phyloP scores from a whole-genome alignment of 2,329 filamentous ascomycete genomes.

The Teratosphaeria pseudoeucalypti region DNA sequence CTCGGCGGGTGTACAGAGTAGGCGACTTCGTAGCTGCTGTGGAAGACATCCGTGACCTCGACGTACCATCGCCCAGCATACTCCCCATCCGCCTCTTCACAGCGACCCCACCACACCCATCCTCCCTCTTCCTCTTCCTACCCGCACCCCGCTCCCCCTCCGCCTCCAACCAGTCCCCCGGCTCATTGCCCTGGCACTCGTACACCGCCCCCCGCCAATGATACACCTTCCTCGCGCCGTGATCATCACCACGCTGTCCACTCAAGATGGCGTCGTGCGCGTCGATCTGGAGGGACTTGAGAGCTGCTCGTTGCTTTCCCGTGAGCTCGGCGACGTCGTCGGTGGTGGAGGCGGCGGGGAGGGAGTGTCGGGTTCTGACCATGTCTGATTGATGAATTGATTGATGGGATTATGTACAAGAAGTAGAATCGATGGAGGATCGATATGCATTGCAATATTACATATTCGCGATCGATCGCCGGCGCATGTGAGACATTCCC shows the following conservation, averaged over 20 bases:
- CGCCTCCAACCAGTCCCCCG: constrained; percentile 2
- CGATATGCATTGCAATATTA: background rate
- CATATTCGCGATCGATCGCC: background rate
- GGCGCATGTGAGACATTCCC: background rate
- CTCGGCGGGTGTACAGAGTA: background rate
- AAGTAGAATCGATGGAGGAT: background rate
- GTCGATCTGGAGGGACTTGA: background rate
- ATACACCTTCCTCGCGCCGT: background rate
- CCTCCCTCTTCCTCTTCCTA: background rate
- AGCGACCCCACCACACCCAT: background rate
- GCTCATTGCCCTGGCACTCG: constrained; percentile 3
- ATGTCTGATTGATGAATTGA: background rate
- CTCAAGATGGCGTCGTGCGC: background rate
- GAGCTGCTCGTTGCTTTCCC: background rate
- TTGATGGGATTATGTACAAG: background rate
- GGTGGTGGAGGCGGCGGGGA: background rate
- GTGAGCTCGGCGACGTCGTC: background rate
- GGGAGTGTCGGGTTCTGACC: constrained; percentile 3
- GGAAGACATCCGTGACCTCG: background rate
- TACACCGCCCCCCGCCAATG: constrained; percentile 5
- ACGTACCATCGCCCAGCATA: background rate
- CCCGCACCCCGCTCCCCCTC: background rate
- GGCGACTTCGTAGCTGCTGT: background rate
- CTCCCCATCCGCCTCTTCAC: background rate
- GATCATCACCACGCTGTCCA: background rate